These are phyloP conservation scores for Populus davidiana DNA, from an alignment of 345 rosid genomes.

Conservation along the genomic window DNA sequence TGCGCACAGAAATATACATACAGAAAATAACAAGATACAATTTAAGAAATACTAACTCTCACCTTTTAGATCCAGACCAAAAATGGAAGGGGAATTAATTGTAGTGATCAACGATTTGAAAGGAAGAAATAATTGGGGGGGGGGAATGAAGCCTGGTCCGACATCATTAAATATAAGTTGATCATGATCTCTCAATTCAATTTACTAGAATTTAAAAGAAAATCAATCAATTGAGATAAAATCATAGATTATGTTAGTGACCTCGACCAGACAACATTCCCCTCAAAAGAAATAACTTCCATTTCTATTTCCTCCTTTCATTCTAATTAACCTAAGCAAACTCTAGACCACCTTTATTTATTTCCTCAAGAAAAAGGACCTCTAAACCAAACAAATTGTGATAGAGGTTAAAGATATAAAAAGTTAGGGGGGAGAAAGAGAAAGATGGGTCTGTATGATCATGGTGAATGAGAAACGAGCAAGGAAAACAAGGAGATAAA, in stretches of 20 bases:
- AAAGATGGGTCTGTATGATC: background rate
- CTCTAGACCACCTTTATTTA: background rate
- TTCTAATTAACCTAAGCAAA: conserved; percentile 1
- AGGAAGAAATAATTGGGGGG: conserved; percentile 67
- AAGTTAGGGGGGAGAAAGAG: conserved; percentile 1
- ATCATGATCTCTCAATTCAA: conserved; percentile 17
- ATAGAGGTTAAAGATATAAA: background rate
- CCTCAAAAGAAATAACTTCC: conserved; percentile 67
- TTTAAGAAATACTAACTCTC: background rate
- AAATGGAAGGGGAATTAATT: background rate
- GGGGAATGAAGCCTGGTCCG: conserved; percentile 99
- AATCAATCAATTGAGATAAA: background rate
- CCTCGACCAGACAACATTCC: conserved; percentile 99
- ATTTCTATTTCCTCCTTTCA: background rate
- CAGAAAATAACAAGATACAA: too few relatives aligned
- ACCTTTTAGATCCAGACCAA: background rate
- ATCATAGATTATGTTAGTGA: conserved; percentile 33
- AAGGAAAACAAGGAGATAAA: conserved; percentile 29
- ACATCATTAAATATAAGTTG: conserved; percentile 34
- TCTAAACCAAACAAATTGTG: background rate
- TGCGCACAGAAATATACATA: background rate
- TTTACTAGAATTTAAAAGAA: background rate
- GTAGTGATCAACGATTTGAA: too few relatives aligned
- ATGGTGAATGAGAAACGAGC: conserved; percentile 27
- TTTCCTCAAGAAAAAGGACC: background rate